Evolutionary conservation across 192 early-diverging fungal genomes (phyloP), one percentile per base, ranked within the genome.

Genomic region (Pilobolus umbonatus): DNA sequence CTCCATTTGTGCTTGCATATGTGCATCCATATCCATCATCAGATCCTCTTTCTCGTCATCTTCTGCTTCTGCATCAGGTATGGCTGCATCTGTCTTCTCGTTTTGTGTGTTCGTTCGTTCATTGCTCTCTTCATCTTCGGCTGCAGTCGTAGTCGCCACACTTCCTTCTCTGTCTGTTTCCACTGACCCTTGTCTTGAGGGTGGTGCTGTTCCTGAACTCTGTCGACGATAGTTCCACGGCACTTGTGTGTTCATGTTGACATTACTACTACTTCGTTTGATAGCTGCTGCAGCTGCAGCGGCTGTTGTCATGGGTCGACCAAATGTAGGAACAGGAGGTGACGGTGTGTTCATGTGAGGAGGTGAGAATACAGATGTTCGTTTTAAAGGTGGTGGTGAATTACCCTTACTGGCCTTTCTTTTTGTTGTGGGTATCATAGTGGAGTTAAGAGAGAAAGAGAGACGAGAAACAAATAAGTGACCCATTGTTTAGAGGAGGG

Each of bases 41-140:
- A 73, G 68, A 35, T 80, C 75, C 9, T 78, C 76, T 38, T 81
- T 75, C 5, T 74, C 70, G 39, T 78, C 76, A 9, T 81, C 76
- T 5, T 81, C 76, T 28, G 68, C 69, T 14, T 75, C 76, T 15
- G 77, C 73, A 9, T 78, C 80, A 35, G 70, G 73, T 22, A 64
- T 63, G 11, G 38, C 26, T 3, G 31, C 45, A 0, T 26, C 22
- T 25, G 35, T 35, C 45, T 46, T 21, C n/a, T 38, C 31, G 24
- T 54, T 54, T 24, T 54, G 22, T 36, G 35, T 32, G 10, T 34
- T 40, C 26, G 17, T 48, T 48, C 2, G 22, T 5, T 45, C 46
- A 25, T 25, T 48, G n/a, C n/a, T n/a, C 2, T 25, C 32, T 30
- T 61, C 48, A 6, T 61, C 60, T 31, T 61, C 48, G 32, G 46